Percentiles rank a stretch among this genome's conserved stretches.
phyloP scores from a whole-genome alignment of 1,284 basidiomycete species.

The Heterobasidion irregulare region DNA sequence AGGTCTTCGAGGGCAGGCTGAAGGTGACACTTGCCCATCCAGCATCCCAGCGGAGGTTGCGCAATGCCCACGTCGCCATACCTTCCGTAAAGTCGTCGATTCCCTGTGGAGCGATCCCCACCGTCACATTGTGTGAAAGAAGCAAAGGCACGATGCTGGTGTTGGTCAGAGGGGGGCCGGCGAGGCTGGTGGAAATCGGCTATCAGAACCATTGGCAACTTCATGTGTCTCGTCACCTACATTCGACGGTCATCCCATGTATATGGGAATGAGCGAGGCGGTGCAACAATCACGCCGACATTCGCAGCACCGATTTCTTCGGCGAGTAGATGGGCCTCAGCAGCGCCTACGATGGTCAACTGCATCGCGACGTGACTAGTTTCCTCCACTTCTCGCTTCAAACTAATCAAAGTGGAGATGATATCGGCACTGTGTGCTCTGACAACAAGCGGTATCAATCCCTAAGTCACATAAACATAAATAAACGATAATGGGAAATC shows the following conservation, averaged over 20 bases:
- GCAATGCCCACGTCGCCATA: slow-evolving; percentile 37
- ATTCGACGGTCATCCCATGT: slow-evolving; percentile 49
- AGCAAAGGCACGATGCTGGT: slow-evolving; percentile 46
- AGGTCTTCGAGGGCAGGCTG: neutral
- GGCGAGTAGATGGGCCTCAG: slow-evolving; percentile 73
- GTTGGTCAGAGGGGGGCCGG: slow-evolving; percentile 27
- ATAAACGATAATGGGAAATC: neutral
- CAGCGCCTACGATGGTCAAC: slow-evolving; percentile 59
- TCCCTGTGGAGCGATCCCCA: slow-evolving; percentile 42
- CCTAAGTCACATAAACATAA: slow-evolving; percentile 17
- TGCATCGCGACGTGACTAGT: slow-evolving; percentile 30
- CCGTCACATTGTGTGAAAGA: slow-evolving; percentile 48
- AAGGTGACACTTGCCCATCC: slow-evolving; percentile 41
- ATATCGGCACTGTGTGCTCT: slow-evolving; percentile 59
- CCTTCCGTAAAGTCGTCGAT: slow-evolving; percentile 33
- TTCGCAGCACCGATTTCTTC: slow-evolving; percentile 62
- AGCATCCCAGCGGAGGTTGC: slow-evolving; percentile 59
- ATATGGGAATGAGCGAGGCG: slow-evolving; percentile 48
- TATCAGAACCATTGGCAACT: neutral
- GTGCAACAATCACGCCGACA: slow-evolving; percentile 68
- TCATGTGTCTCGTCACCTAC: slow-evolving; percentile 21
- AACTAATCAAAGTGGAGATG: slow-evolving; percentile 67
- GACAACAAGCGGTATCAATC: slow-evolving; percentile 48
- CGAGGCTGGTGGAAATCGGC: neutral
- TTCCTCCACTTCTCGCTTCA: slow-evolving; percentile 68